Evolutionary conservation across 73 alveolate species (phyloP).

Genomic region (Symbiodinium pilosum): DNA sequence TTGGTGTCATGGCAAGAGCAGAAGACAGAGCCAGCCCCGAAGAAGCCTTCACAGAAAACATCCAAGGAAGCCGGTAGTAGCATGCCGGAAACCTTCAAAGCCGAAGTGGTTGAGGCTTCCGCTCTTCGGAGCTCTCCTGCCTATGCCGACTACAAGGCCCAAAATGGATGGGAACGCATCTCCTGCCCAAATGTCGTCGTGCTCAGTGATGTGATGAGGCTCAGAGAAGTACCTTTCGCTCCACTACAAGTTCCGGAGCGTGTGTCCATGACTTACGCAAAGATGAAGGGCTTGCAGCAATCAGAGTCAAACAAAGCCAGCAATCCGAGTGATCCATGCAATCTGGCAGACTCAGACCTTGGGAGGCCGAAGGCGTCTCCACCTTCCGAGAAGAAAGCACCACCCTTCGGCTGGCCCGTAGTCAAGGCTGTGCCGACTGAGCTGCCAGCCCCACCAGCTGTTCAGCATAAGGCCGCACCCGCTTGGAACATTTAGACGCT

Average conservation of each 20-base stretch:
- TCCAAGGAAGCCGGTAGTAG: neutral
- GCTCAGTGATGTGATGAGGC: neutral
- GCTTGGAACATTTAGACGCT: too few relatives aligned
- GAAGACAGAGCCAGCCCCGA: neutral
- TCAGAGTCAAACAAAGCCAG: too few relatives aligned
- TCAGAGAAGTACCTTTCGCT: neutral
- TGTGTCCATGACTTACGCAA: neutral
- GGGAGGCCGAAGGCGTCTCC: too few relatives aligned
- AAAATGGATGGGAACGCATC: neutral
- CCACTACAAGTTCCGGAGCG: neutral
- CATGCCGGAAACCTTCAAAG: neutral
- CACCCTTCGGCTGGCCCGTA: too few relatives aligned
- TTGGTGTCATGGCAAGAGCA: neutral
- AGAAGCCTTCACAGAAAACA: neutral
- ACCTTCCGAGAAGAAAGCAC: too few relatives aligned
- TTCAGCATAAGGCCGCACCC: too few relatives aligned
- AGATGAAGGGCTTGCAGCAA: neutral
- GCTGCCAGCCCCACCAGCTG: too few relatives aligned
- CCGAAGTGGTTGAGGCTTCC: neutral
- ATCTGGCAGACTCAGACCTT: too few relatives aligned
- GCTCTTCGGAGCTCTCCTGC: neutral
- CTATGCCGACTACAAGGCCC: neutral
- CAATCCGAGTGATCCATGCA: too few relatives aligned
- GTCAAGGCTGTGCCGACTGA: too few relatives aligned
- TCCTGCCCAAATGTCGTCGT: neutral